Evolutionary conservation across 768 basidiomycete genomes (phyloP), one percentile per base, ranked within the genome.

Genomic region (Rhizopogon sp.): DNA sequence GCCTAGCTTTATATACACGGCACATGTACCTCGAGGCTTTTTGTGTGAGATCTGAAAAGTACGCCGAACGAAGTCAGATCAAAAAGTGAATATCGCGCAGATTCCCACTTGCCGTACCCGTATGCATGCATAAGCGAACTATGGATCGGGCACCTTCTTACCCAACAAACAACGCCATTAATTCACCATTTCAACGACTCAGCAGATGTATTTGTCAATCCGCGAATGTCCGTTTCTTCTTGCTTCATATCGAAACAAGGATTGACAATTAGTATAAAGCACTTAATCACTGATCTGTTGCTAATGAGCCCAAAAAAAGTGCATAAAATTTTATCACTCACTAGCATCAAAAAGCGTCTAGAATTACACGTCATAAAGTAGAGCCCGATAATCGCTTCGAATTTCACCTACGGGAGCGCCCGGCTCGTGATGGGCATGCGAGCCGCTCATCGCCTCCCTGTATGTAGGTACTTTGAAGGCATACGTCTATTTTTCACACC

Each of bases 221-320:
- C 61, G 55, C 56, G 53, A 56, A 61, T 43, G 50, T 59, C 66
- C 63, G 57, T 53, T 51, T 50, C 55, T 56, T 58, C 58, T 50
- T 60, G 63, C 65, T 71, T 70, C 65, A 66, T 70, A 61, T 61
- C 70, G 68, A 71, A 71, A 70, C 37, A 35, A 58, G 53, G 67
- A 70, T 65, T 67, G 67, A 43, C 69, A 68, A 68, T 69, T 64
- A 70, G 62, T 59, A 47, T 22, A 35, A 44, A 44, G 44, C 25
- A 53, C 22, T 49, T 46, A 46, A 52, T 52, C 51, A 52, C 31
- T 53, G 52, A 53, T 47, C 45, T 28, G 45, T 29, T 33, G 45
- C 45, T 47, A 47, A 47, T 53, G 45, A 49, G 25, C 31, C 16
- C 35, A 53, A 53, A 53, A 25, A 49, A 45, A 33, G 43, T 49